These are phyloP conservation scores for Tulasnella sp. DNA, from an alignment of 768 basidiomycete genomes.

Conservation along the genomic window DNA sequence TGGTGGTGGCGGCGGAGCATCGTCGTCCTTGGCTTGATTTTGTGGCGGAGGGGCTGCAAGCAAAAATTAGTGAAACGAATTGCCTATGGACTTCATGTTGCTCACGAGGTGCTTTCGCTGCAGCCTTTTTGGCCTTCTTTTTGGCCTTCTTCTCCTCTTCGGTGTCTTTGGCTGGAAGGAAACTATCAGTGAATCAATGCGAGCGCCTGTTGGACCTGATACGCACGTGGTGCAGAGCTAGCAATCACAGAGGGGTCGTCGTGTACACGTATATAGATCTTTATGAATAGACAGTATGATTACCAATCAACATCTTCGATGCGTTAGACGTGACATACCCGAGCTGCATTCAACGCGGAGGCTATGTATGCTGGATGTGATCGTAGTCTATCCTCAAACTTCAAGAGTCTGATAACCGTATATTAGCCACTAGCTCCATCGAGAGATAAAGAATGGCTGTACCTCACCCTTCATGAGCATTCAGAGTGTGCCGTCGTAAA, in stretches of 20 bases:
- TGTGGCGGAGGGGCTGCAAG: neutral
- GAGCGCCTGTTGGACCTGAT: too few relatives aligned
- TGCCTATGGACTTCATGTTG: neutral
- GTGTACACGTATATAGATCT: constrained; percentile 64
- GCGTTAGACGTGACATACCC: constrained; percentile 32
- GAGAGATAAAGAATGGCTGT: neutral
- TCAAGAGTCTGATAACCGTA: constrained; percentile 42
- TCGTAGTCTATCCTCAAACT: constrained; percentile 70
- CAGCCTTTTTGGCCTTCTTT: constrained; percentile 68
- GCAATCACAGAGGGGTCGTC: constrained; percentile 54
- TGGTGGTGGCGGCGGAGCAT: constrained; percentile 39
- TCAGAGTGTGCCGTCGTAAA: constrained; percentile 74
- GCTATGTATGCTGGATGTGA: constrained; percentile 65
- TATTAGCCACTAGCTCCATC: neutral
- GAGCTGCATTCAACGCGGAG: constrained; percentile 56
- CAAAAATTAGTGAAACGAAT: neutral
- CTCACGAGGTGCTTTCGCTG: constrained; percentile 7
- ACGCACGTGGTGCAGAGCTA: constrained; percentile 22
- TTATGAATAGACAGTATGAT: neutral
- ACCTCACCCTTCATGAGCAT: constrained; percentile 71
- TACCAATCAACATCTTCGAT: constrained; percentile 14
- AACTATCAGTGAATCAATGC: too few relatives aligned
- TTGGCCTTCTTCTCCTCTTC: constrained; percentile 68
- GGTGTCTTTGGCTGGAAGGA: constrained; percentile 29
- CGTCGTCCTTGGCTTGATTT: constrained; percentile 48